A percentile compares a stretch with the other conserved stretches of the same genome.
Evolutionary conservation across 805 yeast genomes (phyloP).

Genomic region (Candida oleophila): DNA sequence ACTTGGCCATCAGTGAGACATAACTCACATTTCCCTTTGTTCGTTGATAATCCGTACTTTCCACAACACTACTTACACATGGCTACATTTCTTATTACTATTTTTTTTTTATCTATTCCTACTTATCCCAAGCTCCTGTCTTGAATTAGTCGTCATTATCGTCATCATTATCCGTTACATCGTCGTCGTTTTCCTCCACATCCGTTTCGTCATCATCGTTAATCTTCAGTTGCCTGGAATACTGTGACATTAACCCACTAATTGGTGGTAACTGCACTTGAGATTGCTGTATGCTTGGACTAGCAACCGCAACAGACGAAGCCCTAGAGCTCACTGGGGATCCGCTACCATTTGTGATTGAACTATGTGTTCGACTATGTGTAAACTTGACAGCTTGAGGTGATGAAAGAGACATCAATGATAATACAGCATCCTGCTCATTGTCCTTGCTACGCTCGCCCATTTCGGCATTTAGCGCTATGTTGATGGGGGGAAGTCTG

Average conservation of each 20-base stretch:
- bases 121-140: slow-evolving; percentile 1
- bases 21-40: no score
- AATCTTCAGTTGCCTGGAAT: slow-evolving; percentile 6
- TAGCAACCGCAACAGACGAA: slow-evolving; percentile 18
- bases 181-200: slow-evolving; percentile 25
- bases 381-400: slow-evolving; percentile 38
- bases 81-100: background rate
- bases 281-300: slow-evolving; percentile 6
- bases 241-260: slow-evolving; percentile 17
- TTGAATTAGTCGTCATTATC: slow-evolving; percentile 10
- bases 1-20: no score
- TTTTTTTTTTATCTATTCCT: background rate
- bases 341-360: slow-evolving; percentile 29
- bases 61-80: background rate
- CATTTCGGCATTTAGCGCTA: slow-evolving; percentile 15
- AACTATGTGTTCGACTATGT: slow-evolving; percentile 30
- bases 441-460: slow-evolving; percentile 14
- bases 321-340: slow-evolving; percentile 20
- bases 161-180: slow-evolving; percentile 17
- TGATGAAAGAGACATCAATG: slow-evolving; percentile 55
- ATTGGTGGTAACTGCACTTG: slow-evolving; percentile 29
- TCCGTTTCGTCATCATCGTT: slow-evolving; percentile 36
- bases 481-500: slow-evolving; percentile 29
- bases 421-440: slow-evolving; percentile 57
- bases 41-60: no score